Evolutionary conservation across 2,329 filamentous ascomycete species (phyloP), one percentile per base, ranked within the genome.

Genomic region (Knoxdaviesia proteae): DNA sequence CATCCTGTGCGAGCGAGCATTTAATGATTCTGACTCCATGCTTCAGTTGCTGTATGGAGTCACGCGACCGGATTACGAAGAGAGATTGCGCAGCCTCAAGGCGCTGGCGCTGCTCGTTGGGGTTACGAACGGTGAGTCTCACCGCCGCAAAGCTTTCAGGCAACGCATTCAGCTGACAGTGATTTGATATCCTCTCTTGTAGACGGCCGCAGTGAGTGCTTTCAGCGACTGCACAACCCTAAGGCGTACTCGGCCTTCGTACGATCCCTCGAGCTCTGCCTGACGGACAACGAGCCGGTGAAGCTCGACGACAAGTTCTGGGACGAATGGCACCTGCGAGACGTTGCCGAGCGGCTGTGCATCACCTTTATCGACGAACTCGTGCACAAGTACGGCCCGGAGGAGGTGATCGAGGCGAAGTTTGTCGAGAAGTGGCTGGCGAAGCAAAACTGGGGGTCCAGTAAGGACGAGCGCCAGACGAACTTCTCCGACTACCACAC

Each of bases 361-460:
- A 64, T 79, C 39, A 64, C 71, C 56, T 65, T 79, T 39, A 52
- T 75, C 40, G 57, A 60, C 34, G 65, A 74, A 46, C 60, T 84
- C 3, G 62, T 79, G n/a, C 67, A 65, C 46, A 69, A 71, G 47
- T 71, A 72, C 49, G 68, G 71, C 11, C 60, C 68, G 1, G 64
- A 66, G 31, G 67, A 67, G 42, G 58, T 84, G 11, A 59, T 78
- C 44, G 65, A 72, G 53, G 74, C 77, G 35, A 67, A 68, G 6
- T 73, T 87, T 47, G 67, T 87, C 36, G 74, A 78, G 46, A 74
- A 71, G 44, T 87, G 81, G 81, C 67, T 87, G n/a, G 69, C 64
- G 34, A 74, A 71, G 50, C 83, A 86, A 54, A 70, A 74, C 6
- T 86, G 80, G 63, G 80, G 79, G 20, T 60, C 64, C 11, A 58